phyloP scores from a whole-genome alignment of 495 filamentous ascomycete genomes.

The Penicillium odoratum region DNA sequence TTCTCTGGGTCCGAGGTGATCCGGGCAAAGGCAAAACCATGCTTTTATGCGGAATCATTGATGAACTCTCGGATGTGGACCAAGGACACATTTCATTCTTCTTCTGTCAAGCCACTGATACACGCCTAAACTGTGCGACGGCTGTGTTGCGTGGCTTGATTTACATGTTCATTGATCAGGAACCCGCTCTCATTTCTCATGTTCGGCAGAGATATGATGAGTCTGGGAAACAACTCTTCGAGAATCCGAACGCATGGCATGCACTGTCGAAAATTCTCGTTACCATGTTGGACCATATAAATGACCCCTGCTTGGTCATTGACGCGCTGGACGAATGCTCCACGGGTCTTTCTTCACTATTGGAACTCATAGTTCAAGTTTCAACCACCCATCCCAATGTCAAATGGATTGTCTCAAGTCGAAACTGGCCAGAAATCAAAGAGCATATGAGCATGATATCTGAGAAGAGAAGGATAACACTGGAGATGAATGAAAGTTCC shows the following conservation, averaged over 20 bases:
- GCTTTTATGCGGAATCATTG: conserved; percentile 40
- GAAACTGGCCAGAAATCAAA: conserved; percentile 25
- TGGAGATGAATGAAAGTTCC: conserved; percentile 24
- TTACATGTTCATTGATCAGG: conserved; percentile 33
- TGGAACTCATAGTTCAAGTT: conserved; percentile 31
- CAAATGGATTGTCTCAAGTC: conserved; percentile 38
- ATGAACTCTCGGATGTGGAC: conserved; percentile 24
- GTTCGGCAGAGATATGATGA: conserved; percentile 22
- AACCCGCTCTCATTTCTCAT: conserved; percentile 33
- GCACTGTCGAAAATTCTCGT: not conserved
- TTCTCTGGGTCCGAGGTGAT: conserved; percentile 28
- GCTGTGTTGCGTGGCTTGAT: conserved; percentile 43
- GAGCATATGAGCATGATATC: conserved; percentile 1
- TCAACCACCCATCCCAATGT: conserved; percentile 13
- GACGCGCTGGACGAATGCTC: conserved; percentile 54
- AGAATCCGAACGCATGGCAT: conserved; percentile 23
- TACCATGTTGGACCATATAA: conserved; percentile 20
- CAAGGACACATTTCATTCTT: conserved; percentile 37
- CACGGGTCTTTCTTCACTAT: conserved; percentile 26
- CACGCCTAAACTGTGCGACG: conserved; percentile 37
- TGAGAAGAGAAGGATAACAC: conserved; percentile 11
- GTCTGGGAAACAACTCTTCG: conserved; percentile 22
- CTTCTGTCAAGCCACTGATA: conserved; percentile 47
- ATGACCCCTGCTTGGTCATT: conserved; percentile 37
- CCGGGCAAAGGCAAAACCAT: conserved; percentile 38